Conservation (phyloP, 148 eudicot species). For the Vaccinium myrtillus region DNA sequence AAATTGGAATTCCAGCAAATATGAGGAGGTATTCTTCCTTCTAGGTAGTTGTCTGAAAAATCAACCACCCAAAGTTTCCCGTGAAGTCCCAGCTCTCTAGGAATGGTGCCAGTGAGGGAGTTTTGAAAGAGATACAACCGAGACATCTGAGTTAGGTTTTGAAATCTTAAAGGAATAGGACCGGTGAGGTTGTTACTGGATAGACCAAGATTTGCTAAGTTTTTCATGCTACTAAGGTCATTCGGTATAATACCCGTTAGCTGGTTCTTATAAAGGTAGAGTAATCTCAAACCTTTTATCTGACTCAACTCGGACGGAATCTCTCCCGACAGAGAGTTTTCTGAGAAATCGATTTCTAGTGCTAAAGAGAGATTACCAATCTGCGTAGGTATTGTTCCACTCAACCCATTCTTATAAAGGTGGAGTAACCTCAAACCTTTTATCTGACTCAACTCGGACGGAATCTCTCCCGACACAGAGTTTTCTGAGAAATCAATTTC, state of each 20-base stretch:
- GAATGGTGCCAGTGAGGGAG: conserved; percentile 64
- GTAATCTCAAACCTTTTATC: conserved; percentile 54
- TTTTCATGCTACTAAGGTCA: conserved; percentile 57
- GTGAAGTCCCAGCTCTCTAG: conserved; percentile 64
- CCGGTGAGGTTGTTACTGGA: conserved; percentile 82
- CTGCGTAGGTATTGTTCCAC: conserved; percentile 81
- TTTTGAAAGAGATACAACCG: conserved; percentile 81
- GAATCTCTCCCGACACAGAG: conserved; percentile 66
- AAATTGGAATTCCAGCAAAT: conserved; percentile 64
- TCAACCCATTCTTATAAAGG: conserved; percentile 76
- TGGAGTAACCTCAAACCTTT: conserved; percentile 56
- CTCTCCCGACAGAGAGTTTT: conserved; percentile 64
- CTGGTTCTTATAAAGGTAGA: conserved; percentile 74
- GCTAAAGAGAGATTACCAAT: conserved; percentile 80
- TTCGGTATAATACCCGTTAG: conserved; percentile 69
- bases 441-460: conserved; percentile 59
- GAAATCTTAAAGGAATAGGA: conserved; percentile 77
- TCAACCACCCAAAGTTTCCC: conserved; percentile 86
- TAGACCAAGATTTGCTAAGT: conserved; percentile 76
- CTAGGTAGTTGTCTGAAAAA: conserved; percentile 68
- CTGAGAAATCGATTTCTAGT: conserved; percentile 78
- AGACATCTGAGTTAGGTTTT: conserved; percentile 53
- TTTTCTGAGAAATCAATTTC: conserved; percentile 94
- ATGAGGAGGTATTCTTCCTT: conserved; percentile 71
- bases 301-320: conserved; percentile 71